Conservation (phyloP, 441 rosid genomes). For the Adansonia gregorii region DNA sequence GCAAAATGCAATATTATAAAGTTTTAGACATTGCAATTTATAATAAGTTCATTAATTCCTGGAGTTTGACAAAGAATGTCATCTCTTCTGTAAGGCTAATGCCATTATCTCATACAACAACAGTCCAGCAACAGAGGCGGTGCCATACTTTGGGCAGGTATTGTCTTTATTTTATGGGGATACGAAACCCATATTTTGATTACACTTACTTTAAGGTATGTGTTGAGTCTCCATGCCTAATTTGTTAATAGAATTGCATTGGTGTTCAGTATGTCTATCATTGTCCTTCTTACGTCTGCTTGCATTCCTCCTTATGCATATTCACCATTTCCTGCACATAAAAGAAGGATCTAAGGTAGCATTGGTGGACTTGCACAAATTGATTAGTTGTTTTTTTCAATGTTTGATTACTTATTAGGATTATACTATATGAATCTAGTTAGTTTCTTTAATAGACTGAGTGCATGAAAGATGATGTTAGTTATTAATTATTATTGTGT, state of each 20-base stretch:
- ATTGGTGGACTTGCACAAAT: background rate
- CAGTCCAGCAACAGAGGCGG: constrained; percentile 94
- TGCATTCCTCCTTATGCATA: background rate
- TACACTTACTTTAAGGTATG: background rate
- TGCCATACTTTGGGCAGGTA: constrained; percentile 97
- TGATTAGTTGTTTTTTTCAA: background rate
- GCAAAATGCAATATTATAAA: constrained; percentile 31
- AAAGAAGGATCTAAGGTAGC: background rate
- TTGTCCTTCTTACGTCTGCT: background rate
- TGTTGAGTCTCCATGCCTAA: background rate
- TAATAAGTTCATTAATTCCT: constrained; percentile 27
- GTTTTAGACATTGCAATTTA: constrained; percentile 32
- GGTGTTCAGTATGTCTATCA: background rate
- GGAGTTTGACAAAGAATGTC: constrained; percentile 52
- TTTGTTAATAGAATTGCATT: background rate
- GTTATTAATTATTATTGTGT: constrained; percentile 1
- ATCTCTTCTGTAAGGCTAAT: constrained; percentile 80
- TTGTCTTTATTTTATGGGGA: background rate
- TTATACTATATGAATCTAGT: background rate
- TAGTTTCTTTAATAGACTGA: background rate
- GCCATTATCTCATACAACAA: constrained; percentile 93
- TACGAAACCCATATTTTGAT: background rate
- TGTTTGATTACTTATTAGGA: background rate
- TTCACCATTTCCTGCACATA: background rate
- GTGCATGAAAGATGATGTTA: background rate